Conservation (phyloP, 257 asterid species). For the Ocimum tenuiflorum region DNA sequence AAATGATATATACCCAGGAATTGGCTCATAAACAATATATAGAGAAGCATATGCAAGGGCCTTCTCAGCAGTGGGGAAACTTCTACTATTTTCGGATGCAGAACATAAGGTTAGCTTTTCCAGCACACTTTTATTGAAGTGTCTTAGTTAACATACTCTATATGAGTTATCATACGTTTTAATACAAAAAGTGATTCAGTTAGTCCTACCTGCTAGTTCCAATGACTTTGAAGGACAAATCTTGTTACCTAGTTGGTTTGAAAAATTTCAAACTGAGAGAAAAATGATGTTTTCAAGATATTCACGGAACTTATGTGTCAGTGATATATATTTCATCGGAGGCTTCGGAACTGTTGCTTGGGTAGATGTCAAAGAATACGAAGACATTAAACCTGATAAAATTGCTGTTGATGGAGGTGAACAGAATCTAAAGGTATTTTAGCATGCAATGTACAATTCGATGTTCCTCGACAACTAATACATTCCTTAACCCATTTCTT, state of each 20-base stretch:
- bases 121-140: not conserved
- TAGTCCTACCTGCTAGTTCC: too few species aligned
- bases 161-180: too few species aligned
- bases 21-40: slow-evolving; percentile 92
- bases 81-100: slow-evolving; percentile 93
- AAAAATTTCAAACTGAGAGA: not conserved
- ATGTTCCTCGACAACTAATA: not conserved
- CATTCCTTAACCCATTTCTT: not conserved
- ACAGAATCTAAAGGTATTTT: slow-evolving; percentile 67
- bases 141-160: too few species aligned
- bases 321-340: slow-evolving; percentile 94
- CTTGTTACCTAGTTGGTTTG: not conserved
- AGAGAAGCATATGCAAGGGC: slow-evolving; percentile 93
- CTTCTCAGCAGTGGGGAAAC: slow-evolving; percentile 99
- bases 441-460: not conserved
- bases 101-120: slow-evolving; percentile 63
- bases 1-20: slow-evolving; percentile 35
- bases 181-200: too few species aligned
- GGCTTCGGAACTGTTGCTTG: slow-evolving; percentile 99
- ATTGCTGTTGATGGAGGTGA: slow-evolving; percentile 93
- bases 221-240: too few species aligned
- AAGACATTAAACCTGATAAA: slow-evolving; percentile 73
- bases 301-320: slow-evolving; percentile 16
- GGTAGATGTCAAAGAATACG: slow-evolving; percentile 89
- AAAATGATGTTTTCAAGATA: not conserved